phyloP scores from a whole-genome alignment of 176 grass and related monocot genomes.

The Calamus simplicifolius region DNA sequence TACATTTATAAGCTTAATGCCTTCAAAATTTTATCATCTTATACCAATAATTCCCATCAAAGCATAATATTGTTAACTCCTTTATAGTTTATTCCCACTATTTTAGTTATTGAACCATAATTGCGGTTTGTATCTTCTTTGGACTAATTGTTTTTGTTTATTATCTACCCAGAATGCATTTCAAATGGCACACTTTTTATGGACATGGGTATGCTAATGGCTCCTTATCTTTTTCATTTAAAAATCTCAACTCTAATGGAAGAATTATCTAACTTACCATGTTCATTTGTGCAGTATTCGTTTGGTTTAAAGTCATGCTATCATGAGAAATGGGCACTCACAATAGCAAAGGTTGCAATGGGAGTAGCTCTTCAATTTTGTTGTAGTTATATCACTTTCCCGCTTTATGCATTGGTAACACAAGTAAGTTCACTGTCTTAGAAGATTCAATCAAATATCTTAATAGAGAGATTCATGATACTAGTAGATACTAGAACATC shows the following conservation, averaged over 20 bases:
- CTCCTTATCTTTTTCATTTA: not conserved
- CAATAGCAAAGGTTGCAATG: slow-evolving; percentile 38
- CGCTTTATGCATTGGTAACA: slow-evolving; percentile 82
- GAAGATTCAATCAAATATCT: too few relatives aligned
- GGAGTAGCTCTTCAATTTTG: slow-evolving; percentile 53
- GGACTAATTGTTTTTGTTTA: too few relatives aligned
- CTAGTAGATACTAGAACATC: not conserved
- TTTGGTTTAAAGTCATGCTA: slow-evolving; percentile 49
- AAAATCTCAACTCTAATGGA: not conserved
- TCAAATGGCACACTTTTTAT: slow-evolving; percentile 81
- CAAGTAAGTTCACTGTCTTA: slow-evolving; percentile 36
- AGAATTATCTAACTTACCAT: not conserved
- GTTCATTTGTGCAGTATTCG: slow-evolving; percentile 23
- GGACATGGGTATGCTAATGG: slow-evolving; percentile 47
- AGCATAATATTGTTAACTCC: too few relatives aligned
- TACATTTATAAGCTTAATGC: too few relatives aligned
- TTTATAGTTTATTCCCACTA: too few relatives aligned
- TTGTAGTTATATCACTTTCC: slow-evolving; percentile 97
- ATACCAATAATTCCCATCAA: too few relatives aligned
- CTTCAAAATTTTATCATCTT: too few relatives aligned
- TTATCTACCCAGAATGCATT: slow-evolving; percentile 56
- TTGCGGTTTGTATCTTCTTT: too few relatives aligned
- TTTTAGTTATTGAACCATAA: too few relatives aligned
- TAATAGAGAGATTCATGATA: not conserved
- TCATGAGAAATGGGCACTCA: slow-evolving; percentile 24